These are phyloP conservation scores for Sechiopsis laciniata DNA, from an alignment of 306 rosid species.

Conservation along the genomic window DNA sequence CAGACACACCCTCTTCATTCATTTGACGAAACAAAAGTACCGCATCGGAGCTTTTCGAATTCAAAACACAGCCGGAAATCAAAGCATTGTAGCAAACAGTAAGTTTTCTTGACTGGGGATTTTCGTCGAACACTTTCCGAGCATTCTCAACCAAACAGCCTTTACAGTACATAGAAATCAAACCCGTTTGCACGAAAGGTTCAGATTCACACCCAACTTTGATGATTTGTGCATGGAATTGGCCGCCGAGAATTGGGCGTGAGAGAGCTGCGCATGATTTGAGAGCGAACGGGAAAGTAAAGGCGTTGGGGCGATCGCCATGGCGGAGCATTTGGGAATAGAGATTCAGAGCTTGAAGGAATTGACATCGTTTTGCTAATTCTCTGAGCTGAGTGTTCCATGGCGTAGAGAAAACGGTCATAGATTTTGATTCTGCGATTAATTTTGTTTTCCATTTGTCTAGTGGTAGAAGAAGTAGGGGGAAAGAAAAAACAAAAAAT, in stretches of 20 bases:
- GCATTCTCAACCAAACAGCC: conserved; percentile 35
- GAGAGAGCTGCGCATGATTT: conserved; percentile 64
- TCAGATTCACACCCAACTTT: conserved; percentile 62
- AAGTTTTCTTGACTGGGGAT: conserved; percentile 13
- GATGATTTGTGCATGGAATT: conserved; percentile 64
- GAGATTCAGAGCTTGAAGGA: conserved; percentile 49
- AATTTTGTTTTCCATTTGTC: not conserved
- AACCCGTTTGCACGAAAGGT: conserved; percentile 67
- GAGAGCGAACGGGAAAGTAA: conserved; percentile 78
- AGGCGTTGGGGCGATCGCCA: conserved; percentile 56
- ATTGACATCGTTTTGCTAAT: conserved; percentile 54
- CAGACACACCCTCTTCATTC: conserved; percentile 37
- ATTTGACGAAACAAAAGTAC: conserved; percentile 42
- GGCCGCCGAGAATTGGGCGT: conserved; percentile 41
- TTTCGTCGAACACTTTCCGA: conserved; percentile 54
- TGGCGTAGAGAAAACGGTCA: conserved; percentile 26
- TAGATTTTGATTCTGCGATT: conserved; percentile 15
- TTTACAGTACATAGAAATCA: conserved; percentile 55
- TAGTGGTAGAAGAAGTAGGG: no score
- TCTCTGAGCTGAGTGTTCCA: conserved; percentile 69
- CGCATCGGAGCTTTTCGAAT: conserved; percentile 36
- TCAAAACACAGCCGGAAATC: conserved; percentile 57
- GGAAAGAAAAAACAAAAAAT: no score
- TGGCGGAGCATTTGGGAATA: conserved; percentile 71
- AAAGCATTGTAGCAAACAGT: conserved; percentile 68